Evolutionary conservation across 768 basidiomycete genomes (phyloP), one percentile per base, ranked within the genome.

Genomic region (Xerocomellus amylosporus): DNA sequence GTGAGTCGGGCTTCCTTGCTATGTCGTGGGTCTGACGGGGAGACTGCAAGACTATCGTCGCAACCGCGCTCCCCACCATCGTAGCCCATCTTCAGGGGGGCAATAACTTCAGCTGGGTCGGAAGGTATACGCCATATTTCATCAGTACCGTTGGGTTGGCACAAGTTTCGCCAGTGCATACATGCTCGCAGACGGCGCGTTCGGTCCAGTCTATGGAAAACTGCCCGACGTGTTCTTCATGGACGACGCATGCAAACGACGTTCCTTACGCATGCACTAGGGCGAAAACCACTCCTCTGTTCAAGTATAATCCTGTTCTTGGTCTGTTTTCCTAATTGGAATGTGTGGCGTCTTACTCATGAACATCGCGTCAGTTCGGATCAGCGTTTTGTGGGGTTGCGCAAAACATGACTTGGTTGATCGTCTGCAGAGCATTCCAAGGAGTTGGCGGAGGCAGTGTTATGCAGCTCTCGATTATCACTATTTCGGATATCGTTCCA

Each of bases 401-500:
- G 0, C 86, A 93, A 66, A 83, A 54, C 54, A 87, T 92, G 81
- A 78, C 75, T 8, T 90, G 87, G 90, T 72, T 93, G 10, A 83
- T 90, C 37, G 75, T 86, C 0, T 82, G 80, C 46, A 82, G 92
- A 58, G 91, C 88, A 2, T 74, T 94, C 1, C 92, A 93, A 67
- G 90, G 92, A 10, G 82, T 91, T 28, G 91, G 90, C 12, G 89
- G 88, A 15, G 88, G 88, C 5, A 90, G 88, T 3, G 81, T 90
- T 49, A 74, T 87, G 9, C 87, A 88, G 62, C 73, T 91, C 59
- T 84, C 87, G 1, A 81, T 86, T 49, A 91, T 92, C 63, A 86
- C 81, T 1, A 85, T 92, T 40, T 84, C 87, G 40, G 93, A 94
- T 67, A 92, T 94, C 38, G 87, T 93, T 1, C 82, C 90, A 0